Evolutionary conservation across 2,329 filamentous ascomycete species (phyloP), one percentile per base, ranked within the genome.

Genomic region (Sporothrix brasiliensis): DNA sequence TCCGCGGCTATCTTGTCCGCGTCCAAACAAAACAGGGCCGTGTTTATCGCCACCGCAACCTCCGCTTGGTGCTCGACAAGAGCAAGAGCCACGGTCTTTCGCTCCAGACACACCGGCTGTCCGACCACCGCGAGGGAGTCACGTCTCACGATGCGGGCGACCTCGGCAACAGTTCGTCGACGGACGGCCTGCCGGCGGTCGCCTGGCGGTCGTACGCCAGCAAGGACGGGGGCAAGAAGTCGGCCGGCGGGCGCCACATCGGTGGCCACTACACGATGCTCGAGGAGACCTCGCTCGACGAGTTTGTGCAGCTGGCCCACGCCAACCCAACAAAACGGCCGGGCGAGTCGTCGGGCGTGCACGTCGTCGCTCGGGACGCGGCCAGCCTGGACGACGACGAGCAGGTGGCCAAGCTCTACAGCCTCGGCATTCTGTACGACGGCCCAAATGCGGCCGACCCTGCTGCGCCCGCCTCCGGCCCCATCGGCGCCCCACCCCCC

Each of bases 1-100:
- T 68, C 53, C 53, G 66, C 66, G 53, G 66, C 39, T 68, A 68
- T 19, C 21, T 68, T 21, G 66, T 58, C 53, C 66, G 39, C 21
- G 41, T 58, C 6, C 53, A 49, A 21, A 58, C 66, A 4, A 58
- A 58, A 19, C 52, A 58, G 24, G 66, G 53, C 66, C 53, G 39
- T 44, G 41, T 60, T n/a, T 68, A 30, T 41, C 66, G 66, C 30
- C 66, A 56, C 66, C 52, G 41, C 13, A 58, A 68, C 21, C 21
- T 68, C 52, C 66, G 66, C 5, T n/a, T 68, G 5, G 66, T 56
- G 2, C 24, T 68, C 21, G 66, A 68, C 50, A 44, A 44, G 21
- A 56, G 50, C 66, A 13, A 1, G 6, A 19, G 27, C 50, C 39
- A 68, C 34, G 66, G 66, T 2, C 5, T 58, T 13, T 21, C 24